Evolutionary conservation across 768 basidiomycete genomes (phyloP), one percentile per base, ranked within the genome.

Genomic region (Tricholoma sp.): DNA sequence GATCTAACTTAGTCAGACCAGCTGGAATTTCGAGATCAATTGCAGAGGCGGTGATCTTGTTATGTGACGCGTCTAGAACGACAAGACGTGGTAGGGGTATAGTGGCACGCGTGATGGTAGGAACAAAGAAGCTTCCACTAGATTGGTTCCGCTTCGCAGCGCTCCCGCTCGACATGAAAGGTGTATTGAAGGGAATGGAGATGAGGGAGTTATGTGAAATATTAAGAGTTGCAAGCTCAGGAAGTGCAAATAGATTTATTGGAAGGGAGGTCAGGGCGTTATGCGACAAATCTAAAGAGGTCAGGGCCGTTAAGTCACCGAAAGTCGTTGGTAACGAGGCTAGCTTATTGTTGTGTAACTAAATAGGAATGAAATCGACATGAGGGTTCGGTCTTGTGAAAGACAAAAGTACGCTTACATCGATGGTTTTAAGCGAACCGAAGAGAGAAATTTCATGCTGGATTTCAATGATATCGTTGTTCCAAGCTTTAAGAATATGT

Each of bases 401-500:
- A 22, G 43, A 47, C 5, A 27, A 27, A 27, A 27, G 24, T 27
- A 27, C 24, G 2, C 24, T 27, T 27, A 91, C 91, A 69, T 94
- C 91, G 39, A 94, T 63, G 1, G 76, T 81, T 70, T 91, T 92
- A 53, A 94, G 74, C 3, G 88, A 89, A 2, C 91, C 91, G 66
- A 94, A 94, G 46, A 92, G 76, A 0, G 88, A 87, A 12, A 94
- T 86, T 67, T 94, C 91, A 21, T 83, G 85, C 61, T 92, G 91
- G 27, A 94, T 78, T 64, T 89, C 88, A 16, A 79, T 61, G 41
- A 94, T 91, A 18, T 87, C 84, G 63, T 94, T 93, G 64, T 84
- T 87, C 82, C 86, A 87, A 14, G 84, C 84, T 66, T 91, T 92
- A 43, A 94, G 72, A 4, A 88, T 74, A 35, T 82, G 80, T 19